Conservation (phyloP, 441 rosid species). For the Erysimum cheiri region DNA sequence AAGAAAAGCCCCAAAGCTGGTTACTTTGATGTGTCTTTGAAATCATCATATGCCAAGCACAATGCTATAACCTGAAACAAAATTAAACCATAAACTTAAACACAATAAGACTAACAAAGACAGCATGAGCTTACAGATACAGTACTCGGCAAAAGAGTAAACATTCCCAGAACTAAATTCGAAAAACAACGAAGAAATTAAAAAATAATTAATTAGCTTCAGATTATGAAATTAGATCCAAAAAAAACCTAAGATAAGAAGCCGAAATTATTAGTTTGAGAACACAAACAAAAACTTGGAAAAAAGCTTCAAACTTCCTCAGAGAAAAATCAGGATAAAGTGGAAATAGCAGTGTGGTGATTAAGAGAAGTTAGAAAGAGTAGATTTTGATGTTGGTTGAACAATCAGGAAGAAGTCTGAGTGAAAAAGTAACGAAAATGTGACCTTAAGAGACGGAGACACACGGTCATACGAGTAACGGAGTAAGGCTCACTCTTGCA, state of each 20-base stretch:
- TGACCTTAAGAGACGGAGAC: constrained; percentile 14
- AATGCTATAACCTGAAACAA: constrained; percentile 35
- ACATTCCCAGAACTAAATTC: constrained; percentile 10
- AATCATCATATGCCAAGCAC: constrained; percentile 16
- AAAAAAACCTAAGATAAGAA: constrained; percentile 10
- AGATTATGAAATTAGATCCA: background rate
- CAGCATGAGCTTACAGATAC: background rate
- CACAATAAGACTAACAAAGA: background rate
- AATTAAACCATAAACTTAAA: constrained; percentile 15
- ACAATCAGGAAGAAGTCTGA: constrained; percentile 19
- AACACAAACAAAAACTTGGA: background rate
- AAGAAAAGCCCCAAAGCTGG: constrained; percentile 26
- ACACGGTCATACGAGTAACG: no score
- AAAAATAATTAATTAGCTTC: background rate
- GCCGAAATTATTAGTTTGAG: background rate
- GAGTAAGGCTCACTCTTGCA: constrained; percentile 22
- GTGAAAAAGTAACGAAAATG: constrained; percentile 20
- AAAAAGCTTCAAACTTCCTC: constrained; percentile 26
- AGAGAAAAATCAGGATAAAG: constrained; percentile 12
- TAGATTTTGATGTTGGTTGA: constrained; percentile 12
- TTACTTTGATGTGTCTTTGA: constrained; percentile 1
- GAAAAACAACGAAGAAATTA: constrained; percentile 1
- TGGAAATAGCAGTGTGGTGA: background rate
- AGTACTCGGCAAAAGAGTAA: constrained; percentile 6
- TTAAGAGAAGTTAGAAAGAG: constrained; percentile 15